Conservation (phyloP, 75 land plant genomes). For the Cupressus sempervirens region DNA sequence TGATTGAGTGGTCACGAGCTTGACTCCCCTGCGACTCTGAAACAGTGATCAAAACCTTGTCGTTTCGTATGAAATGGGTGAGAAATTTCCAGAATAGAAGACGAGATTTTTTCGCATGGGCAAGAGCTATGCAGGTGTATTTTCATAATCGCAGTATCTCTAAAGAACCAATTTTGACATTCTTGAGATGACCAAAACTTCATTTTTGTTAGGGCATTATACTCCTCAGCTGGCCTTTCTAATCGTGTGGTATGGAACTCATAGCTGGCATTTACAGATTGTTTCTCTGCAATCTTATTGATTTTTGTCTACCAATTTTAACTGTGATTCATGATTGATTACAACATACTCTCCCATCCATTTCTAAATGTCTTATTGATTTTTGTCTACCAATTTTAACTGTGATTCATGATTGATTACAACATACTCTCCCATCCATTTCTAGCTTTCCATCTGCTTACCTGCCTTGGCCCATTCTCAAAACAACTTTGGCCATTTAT, state of each 20-base stretch:
- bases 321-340: slow-evolving; percentile 11
- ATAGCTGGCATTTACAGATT: not conserved
- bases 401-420: slow-evolving; percentile 12
- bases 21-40: not conserved
- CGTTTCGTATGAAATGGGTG: slow-evolving; percentile 35
- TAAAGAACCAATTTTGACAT: not conserved
- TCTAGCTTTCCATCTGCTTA: slow-evolving; percentile 4
- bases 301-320: not conserved
- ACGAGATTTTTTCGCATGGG: slow-evolving; percentile 25
- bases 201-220: slow-evolving; percentile 19
- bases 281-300: not conserved
- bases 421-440: not conserved
- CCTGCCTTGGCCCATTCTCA: not conserved
- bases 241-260: slow-evolving; percentile 11
- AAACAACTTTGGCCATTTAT: not conserved
- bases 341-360: not conserved
- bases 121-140: slow-evolving; percentile 52
- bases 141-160: not conserved
- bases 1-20: not conserved
- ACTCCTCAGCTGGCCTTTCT: slow-evolving; percentile 22
- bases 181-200: not conserved
- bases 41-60: slow-evolving; percentile 33
- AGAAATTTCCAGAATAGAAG: slow-evolving; percentile 35
- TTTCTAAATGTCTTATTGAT: slow-evolving; percentile 4
- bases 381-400: not conserved